Evolutionary conservation across 805 yeast species (phyloP).

Genomic region (Candida jianshihensis): DNA sequence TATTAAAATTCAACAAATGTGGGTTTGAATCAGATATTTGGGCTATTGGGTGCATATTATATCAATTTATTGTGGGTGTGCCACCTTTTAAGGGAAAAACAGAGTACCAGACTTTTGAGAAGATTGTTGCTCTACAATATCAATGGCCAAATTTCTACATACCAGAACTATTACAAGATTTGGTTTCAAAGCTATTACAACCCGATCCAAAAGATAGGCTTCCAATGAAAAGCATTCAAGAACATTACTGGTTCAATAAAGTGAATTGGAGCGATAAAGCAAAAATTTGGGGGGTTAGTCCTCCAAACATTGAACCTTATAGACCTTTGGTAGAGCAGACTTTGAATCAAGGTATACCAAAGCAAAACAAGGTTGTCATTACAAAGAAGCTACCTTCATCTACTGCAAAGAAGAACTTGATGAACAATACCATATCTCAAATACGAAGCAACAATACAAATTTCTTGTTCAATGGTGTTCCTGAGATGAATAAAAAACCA

Average conservation of each 20-base stretch:
- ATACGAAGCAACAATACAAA: slow-evolving; percentile 15
- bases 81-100: slow-evolving; percentile 85
- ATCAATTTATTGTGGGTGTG: slow-evolving; percentile 88
- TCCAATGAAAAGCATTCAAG: slow-evolving; percentile 48
- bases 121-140: slow-evolving; percentile 73
- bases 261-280: slow-evolving; percentile 62
- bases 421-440: slow-evolving; percentile 19
- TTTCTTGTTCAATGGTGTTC: slow-evolving; percentile 1
- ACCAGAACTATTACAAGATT: slow-evolving; percentile 55
- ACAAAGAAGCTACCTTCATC: slow-evolving; percentile 16
- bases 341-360: slow-evolving; percentile 11
- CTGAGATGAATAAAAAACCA: not conserved
- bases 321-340: slow-evolving; percentile 32
- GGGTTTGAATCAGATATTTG: slow-evolving; percentile 92
- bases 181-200: slow-evolving; percentile 60
- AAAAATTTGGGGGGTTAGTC: slow-evolving; percentile 59
- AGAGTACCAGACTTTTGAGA: slow-evolving; percentile 75
- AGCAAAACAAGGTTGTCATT: slow-evolving; percentile 12
- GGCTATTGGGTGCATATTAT: slow-evolving; percentile 95
- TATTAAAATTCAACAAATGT: slow-evolving; percentile 72
- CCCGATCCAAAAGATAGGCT: slow-evolving; percentile 67
- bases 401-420: slow-evolving; percentile 17
- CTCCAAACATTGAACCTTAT: slow-evolving; percentile 67
- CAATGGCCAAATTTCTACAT: slow-evolving; percentile 59
- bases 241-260: slow-evolving; percentile 63